These are phyloP conservation scores for Candida michaelii DNA, from an alignment of 805 yeast genomes.

Conservation along the genomic window DNA sequence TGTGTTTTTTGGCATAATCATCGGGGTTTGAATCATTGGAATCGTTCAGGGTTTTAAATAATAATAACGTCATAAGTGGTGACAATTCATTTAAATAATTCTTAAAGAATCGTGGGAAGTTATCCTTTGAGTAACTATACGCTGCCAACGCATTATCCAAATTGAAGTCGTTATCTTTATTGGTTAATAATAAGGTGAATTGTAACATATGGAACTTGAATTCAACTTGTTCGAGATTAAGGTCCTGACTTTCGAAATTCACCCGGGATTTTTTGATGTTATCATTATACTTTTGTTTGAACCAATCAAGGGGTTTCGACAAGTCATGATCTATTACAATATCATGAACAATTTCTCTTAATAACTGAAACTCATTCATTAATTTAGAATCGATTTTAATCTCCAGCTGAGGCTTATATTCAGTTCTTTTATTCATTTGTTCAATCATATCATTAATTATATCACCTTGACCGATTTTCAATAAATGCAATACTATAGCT, in stretches of 20 bases:
- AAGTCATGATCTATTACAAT: constrained; percentile 33
- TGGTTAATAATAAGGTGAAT: constrained; percentile 30
- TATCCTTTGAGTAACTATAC: constrained; percentile 36
- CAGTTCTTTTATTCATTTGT: constrained; percentile 16
- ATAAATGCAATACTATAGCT: constrained; percentile 37
- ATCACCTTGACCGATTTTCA: constrained; percentile 41
- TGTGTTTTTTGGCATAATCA: constrained; percentile 18
- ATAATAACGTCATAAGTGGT: constrained; percentile 33
- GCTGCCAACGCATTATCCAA: constrained; percentile 31
- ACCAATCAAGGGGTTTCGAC: constrained; percentile 33
- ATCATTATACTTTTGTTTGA: constrained; percentile 23
- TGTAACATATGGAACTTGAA: constrained; percentile 43
- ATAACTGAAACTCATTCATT: constrained; percentile 26
- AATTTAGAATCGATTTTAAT: constrained; percentile 22
- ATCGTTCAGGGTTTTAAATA: constrained; percentile 14
- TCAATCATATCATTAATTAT: constrained; percentile 30
- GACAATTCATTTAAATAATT: constrained; percentile 34
- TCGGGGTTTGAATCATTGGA: constrained; percentile 12
- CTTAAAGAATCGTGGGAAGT: constrained; percentile 33
- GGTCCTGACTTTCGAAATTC: not conserved
- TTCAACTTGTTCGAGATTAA: constrained; percentile 24
- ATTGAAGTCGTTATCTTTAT: constrained; percentile 10
- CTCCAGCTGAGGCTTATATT: constrained; percentile 13
- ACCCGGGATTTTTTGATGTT: constrained; percentile 4
- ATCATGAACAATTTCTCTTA: constrained; percentile 35